phyloP scores from a whole-genome alignment of 2,329 filamentous ascomycete genomes.

The Pezicula carpinea region DNA sequence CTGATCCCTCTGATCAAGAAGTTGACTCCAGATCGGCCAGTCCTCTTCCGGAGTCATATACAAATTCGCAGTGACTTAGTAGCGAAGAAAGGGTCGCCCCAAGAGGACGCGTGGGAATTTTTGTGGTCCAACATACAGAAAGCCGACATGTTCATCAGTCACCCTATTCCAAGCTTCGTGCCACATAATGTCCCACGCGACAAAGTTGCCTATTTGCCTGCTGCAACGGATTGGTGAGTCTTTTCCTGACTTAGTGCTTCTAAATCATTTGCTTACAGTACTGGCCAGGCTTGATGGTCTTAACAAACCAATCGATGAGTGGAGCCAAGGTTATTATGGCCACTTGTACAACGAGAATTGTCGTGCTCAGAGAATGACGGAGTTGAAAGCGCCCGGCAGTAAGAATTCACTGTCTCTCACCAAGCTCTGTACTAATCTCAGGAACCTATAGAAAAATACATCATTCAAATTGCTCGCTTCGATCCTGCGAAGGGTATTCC shows the following conservation, averaged over 20 bases:
- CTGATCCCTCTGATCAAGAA: slow-evolving; percentile 72
- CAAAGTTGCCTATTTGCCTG: slow-evolving; percentile 71
- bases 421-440: background rate
- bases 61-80: slow-evolving; percentile 74
- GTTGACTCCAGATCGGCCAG: slow-evolving; percentile 64
- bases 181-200: slow-evolving; percentile 60
- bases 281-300: slow-evolving; percentile 63
- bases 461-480: slow-evolving; percentile 76
- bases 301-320: slow-evolving; percentile 68
- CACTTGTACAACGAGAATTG: slow-evolving; percentile 66
- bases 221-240: slow-evolving; percentile 70
- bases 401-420: slow-evolving; percentile 11
- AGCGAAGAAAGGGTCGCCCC: slow-evolving; percentile 56
- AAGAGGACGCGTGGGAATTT: slow-evolving; percentile 70
- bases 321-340: slow-evolving; percentile 69
- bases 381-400: slow-evolving; percentile 52
- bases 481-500: slow-evolving; percentile 80
- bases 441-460: slow-evolving; percentile 54
- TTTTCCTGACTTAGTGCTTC: too few species aligned
- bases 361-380: slow-evolving; percentile 53
- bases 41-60: slow-evolving; percentile 79
- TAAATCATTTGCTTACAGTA: slow-evolving; percentile 16
- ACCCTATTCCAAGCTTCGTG: slow-evolving; percentile 73
- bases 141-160: slow-evolving; percentile 76
- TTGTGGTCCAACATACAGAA: slow-evolving; percentile 67